Base-by-base conservation (phyloP, 1,139 yeast species). In the Yamadazyma dushanensis region DNA sequence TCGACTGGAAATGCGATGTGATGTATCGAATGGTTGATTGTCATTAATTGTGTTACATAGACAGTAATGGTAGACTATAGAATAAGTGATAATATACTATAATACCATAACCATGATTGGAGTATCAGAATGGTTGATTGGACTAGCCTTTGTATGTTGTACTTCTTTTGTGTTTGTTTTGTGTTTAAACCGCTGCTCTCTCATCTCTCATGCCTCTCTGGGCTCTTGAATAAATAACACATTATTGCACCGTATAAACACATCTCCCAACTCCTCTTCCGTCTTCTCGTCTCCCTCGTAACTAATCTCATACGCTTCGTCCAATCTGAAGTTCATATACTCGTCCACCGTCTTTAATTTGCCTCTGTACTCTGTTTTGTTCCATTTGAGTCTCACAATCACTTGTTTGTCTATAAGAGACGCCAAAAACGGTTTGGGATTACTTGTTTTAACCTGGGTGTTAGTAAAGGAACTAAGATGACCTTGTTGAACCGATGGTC, bases 351-450 rank as follows among this genome's bases (percentile, higher is more conserved):
- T 81, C 11, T 80, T 63, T 32, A 92, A 71, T n/a, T 60, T 73
- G 1, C 98, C 98, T 41, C 68, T 74, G 61, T 92, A 92, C 56
- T 89, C 95, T n/a, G 96, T 85, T 46, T 78, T 78, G 54, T 89
- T 92, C 85, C 96, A 94, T 59, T 92, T 92, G 44, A 92, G 73
- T 37, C 92, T 77, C n/a, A 92, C 95, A n/a, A 83, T 63, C 11
- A 92, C 89, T 16, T 66, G 68, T 43, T 80, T 73, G 39, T 83
- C 82, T 15, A 84, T 70, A 31, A 92, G 75, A 16, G 84, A 82
- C 44, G 83, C 83, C 37, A 92, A 67, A 50, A 83, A 92, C 20
- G 97, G 97, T 57, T 86, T 89, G 16, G 98, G 98, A 54, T 90
- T 90, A 14, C 30, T 32, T 13, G 26, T 32, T n/a, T 26, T 32